Conservation (phyloP, 441 rosid genomes). For the Populus hybrid region DNA sequence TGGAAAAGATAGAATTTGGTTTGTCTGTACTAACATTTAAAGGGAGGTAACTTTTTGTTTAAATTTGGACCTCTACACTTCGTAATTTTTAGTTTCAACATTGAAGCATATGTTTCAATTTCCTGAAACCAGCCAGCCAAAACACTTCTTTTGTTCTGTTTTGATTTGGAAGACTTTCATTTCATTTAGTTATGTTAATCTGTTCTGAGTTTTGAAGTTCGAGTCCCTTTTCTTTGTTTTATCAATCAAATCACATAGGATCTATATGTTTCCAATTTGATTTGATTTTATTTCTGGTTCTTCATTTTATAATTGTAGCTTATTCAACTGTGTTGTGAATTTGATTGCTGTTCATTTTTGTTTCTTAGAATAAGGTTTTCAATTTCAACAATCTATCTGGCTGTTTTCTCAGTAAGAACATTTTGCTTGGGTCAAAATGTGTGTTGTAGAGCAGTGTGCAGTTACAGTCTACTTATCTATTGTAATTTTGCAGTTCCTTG, state of each 20-base stretch:
- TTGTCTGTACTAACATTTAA: not conserved
- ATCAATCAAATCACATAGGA: not conserved
- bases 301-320: not conserved
- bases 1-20: not conserved
- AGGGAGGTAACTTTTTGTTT: not conserved
- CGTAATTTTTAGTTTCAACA: not conserved
- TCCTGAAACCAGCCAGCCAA: not conserved
- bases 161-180: not conserved
- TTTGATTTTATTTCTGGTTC: not conserved
- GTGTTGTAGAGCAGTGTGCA: not conserved
- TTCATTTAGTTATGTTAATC: not conserved
- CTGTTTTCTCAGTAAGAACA: not conserved
- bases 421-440: not conserved
- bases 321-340: not conserved
- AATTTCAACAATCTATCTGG: not conserved
- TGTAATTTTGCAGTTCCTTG: conserved; percentile 28
- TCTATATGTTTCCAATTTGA: conserved; percentile 1
- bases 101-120: not conserved
- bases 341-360: not conserved
- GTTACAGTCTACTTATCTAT: not conserved
- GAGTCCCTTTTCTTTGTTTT: not conserved
- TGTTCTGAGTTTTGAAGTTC: not conserved
- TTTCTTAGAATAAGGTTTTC: not conserved
- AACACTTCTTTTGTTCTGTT: not conserved
- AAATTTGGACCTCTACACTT: not conserved